Evolutionary conservation across 192 early-diverging fungal genomes (phyloP), one percentile per base, ranked within the genome.

Genomic region (Diversispora eburnea): DNA sequence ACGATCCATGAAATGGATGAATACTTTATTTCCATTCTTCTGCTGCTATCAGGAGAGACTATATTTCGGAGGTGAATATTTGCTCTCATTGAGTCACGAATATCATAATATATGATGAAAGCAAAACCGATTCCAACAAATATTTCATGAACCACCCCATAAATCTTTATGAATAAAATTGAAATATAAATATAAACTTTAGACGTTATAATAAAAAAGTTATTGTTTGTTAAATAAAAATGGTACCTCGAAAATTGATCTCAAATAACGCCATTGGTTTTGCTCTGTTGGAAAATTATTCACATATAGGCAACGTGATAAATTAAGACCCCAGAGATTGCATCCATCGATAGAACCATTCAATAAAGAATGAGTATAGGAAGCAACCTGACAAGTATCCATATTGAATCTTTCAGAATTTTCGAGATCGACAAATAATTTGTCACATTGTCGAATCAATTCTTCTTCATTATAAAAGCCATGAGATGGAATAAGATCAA

Each of bases 31-130:
- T 67, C 20, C 10, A 67, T 10, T 17, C 48, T 51, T 20, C 25
- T 8, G 13, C 25, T 5, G 13, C 39, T 52, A 51, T 51, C 46
- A n/a, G 48, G 66, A 10, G 45, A n/a, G 10, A 20, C 69, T 71
- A 58, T 13, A 63, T 63, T 33, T 3, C 25, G 54, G 9, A 71
- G 43, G 4, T 46, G 41, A 15, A 46, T 33, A 19, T 58, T 54
- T 8, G 69, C 69, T n/a, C 46, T 55, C 20, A 71, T 58, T 10
- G 69, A 54, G 49, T 71, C 54, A 4, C 52, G 25, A 59, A 71
- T 57, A 71, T 71, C 56, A 41, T 71, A 71, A 43, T 71, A 71
- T 9, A 49, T 33, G 12, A 71, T 19, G 12, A 58, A 71, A 20
- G 56, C 69, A 55, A 58, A 20, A 43, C 69, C 69, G n/a, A 52